Conservation (phyloP, 208 protist species). For the Polymyxa betae region DNA sequence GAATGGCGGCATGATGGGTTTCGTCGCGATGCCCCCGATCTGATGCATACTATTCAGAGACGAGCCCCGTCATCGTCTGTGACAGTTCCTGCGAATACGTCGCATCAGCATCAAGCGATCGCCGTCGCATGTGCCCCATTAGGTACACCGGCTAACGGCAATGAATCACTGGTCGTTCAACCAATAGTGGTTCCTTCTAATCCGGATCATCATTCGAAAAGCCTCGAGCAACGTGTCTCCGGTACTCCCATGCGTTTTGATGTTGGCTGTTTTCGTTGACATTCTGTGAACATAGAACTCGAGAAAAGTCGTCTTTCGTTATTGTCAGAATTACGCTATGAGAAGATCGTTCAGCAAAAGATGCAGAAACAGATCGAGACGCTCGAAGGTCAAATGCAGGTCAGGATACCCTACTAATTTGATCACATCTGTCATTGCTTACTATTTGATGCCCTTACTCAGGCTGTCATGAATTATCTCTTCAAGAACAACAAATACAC, state of each 20-base stretch:
- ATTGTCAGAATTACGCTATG: background rate
- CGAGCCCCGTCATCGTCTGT: background rate
- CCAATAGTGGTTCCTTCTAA: too few species aligned
- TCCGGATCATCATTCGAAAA: too few species aligned
- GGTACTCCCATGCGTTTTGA: too few species aligned
- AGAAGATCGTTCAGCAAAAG: background rate
- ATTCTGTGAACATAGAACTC: background rate
- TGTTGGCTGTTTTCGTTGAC: too few species aligned
- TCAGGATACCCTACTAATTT: background rate
- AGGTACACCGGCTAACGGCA: too few species aligned
- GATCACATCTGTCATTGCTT: background rate
- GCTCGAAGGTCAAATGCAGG: background rate
- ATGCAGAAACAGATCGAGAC: slow-evolving; percentile 5
- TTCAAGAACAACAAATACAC: background rate
- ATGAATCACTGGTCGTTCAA: too few species aligned
- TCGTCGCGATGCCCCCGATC: background rate
- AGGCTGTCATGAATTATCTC: background rate
- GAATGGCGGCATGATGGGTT: background rate
- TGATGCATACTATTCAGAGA: slow-evolving; percentile 3
- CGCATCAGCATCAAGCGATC: too few species aligned
- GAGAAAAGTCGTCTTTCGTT: background rate
- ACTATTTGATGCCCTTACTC: background rate
- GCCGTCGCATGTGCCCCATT: too few species aligned
- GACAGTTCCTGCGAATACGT: too few species aligned
- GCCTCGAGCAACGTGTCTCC: too few species aligned